These are phyloP conservation scores for Xylariaceae sp. DNA, from an alignment of 2,329 filamentous ascomycete genomes.

Conservation along the genomic window DNA sequence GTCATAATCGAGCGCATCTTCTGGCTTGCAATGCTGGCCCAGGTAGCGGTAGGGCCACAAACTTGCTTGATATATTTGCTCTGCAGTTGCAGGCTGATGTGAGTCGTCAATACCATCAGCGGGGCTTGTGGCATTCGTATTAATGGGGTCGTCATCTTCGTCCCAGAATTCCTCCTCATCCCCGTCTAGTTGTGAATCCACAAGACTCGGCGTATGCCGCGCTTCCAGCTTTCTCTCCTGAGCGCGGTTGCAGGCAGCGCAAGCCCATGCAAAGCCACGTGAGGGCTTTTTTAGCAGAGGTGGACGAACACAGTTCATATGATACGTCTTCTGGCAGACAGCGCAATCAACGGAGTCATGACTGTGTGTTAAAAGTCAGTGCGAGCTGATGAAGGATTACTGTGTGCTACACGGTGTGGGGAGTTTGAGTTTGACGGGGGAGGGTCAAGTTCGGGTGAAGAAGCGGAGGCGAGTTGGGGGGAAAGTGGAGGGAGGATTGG, in stretches of 20 bases:
- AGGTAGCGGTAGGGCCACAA: slow-evolving; percentile 96
- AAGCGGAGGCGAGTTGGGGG: slow-evolving; percentile 7
- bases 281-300: slow-evolving; percentile 93
- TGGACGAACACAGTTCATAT: slow-evolving; percentile 96
- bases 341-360: slow-evolving; percentile 96
- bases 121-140: slow-evolving; percentile 60
- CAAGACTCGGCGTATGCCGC: slow-evolving; percentile 71
- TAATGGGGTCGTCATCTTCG: slow-evolving; percentile 65
- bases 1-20: slow-evolving; percentile 94
- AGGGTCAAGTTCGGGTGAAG: neutral
- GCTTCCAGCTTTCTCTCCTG: slow-evolving; percentile 90
- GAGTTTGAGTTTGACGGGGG: neutral
- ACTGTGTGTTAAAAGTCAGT: slow-evolving; percentile 40
- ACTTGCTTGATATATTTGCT: slow-evolving; percentile 87
- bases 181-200: slow-evolving; percentile 60
- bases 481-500: slow-evolving; percentile 9
- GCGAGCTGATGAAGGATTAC: slow-evolving; percentile 11
- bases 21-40: slow-evolving; percentile 89
- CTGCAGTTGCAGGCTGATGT: slow-evolving; percentile 61
- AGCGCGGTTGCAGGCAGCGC: slow-evolving; percentile 90
- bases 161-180: slow-evolving; percentile 59
- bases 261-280: slow-evolving; percentile 96
- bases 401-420: slow-evolving; percentile 18
- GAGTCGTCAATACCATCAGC: slow-evolving; percentile 52
- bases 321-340: slow-evolving; percentile 89